phyloP scores from a whole-genome alignment of 495 filamentous ascomycete genomes.

The Hypoxylon subgilvum region DNA sequence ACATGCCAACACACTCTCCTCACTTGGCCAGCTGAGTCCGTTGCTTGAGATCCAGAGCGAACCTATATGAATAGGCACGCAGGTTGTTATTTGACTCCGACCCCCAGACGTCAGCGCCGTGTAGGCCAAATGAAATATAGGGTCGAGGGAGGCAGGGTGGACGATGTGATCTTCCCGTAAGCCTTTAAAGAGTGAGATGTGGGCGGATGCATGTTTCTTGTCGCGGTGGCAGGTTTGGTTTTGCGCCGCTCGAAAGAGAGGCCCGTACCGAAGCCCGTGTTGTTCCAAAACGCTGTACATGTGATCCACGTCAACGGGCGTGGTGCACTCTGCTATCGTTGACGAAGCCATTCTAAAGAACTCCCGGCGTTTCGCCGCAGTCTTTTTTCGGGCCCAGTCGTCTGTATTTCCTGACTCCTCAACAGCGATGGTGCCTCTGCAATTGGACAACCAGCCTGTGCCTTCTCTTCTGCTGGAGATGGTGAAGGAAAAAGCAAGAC shows the following conservation, averaged over 20 bases:
- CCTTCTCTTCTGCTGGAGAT: neutral
- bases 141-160: conserved; percentile 45
- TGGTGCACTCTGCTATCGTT: neutral
- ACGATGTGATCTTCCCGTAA: conserved; percentile 35
- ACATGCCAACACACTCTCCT: neutral
- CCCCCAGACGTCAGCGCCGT: conserved; percentile 16
- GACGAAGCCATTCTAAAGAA: neutral
- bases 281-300: conserved; percentile 29
- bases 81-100: conserved; percentile 13
- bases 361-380: neutral
- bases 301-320: neutral
- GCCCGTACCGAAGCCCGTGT: conserved; percentile 5
- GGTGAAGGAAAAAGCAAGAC: too few relatives aligned
- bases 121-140: conserved; percentile 14
- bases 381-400: too few relatives aligned
- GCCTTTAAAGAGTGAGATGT: neutral
- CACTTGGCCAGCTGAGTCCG: neutral
- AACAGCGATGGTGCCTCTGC: too few relatives aligned
- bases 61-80: conserved; percentile 8
- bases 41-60: conserved; percentile 16
- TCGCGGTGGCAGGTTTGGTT: conserved; percentile 35
- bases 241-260: conserved; percentile 16
- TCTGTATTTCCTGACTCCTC: too few relatives aligned
- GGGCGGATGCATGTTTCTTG: conserved; percentile 3
- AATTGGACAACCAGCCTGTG: too few relatives aligned